Evolutionary conservation across 306 rosid species (phyloP).

Genomic region (Rubus idaeus): DNA sequence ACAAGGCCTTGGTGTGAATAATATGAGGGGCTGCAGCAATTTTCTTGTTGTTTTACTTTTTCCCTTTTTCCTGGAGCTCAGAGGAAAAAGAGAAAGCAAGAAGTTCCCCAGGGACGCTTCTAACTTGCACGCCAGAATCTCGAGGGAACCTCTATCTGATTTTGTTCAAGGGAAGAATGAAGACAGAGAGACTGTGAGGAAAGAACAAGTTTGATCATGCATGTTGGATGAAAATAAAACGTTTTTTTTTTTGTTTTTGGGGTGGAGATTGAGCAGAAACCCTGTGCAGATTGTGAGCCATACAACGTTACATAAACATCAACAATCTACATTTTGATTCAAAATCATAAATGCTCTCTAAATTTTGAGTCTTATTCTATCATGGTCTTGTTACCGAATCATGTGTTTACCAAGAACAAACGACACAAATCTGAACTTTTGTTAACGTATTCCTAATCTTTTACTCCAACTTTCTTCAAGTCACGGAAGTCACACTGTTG

Average conservation of each 20-base stretch:
- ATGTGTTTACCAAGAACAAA: no score
- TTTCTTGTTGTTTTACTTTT: background rate
- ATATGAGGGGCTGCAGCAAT: background rate
- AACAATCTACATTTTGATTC: no score
- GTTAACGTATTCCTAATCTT: no score
- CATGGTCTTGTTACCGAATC: no score
- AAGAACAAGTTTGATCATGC: background rate
- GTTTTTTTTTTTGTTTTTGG: no score
- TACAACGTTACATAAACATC: background rate
- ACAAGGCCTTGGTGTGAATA: conserved; percentile 32
- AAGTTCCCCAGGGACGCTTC: background rate
- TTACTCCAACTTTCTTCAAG: no score
- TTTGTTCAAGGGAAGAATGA: background rate
- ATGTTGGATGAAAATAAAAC: background rate
- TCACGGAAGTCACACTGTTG: no score
- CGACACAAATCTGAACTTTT: no score
- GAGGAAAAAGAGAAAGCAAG: background rate
- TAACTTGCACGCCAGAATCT: background rate
- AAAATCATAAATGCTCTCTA: no score
- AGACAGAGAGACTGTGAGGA: background rate
- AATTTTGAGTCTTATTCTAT: no score
- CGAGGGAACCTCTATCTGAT: background rate
- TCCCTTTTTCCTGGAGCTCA: background rate
- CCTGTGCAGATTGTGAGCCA: background rate
- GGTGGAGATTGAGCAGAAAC: no score